These are phyloP conservation scores for Centrapalus pauciflorus DNA, from an alignment of 129 eudicot genomes.

Conservation along the genomic window DNA sequence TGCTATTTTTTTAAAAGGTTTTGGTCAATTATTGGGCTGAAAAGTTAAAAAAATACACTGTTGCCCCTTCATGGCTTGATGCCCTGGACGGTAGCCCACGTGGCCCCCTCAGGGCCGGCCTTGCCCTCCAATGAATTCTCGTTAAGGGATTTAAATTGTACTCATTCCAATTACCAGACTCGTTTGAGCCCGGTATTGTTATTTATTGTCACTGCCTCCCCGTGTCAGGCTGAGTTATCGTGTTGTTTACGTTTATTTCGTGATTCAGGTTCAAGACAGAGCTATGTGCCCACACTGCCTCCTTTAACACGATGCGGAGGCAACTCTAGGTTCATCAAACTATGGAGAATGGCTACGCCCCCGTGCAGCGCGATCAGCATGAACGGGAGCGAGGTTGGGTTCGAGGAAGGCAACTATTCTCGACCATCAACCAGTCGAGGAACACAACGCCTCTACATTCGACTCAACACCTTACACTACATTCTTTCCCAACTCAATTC, in stretches of 20 bases:
- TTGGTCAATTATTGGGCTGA: too few species aligned
- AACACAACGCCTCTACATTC: slow-evolving; percentile 93
- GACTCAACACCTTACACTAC: slow-evolving; percentile 87
- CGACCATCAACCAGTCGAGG: slow-evolving; percentile 94
- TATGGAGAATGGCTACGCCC: slow-evolving; percentile 78
- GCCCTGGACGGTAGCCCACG: too few species aligned
- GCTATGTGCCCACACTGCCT: slow-evolving; percentile 86
- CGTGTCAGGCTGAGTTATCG: too few species aligned
- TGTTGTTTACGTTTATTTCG: not conserved
- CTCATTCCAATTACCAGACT: too few species aligned
- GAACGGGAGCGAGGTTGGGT: slow-evolving; percentile 19
- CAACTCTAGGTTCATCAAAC: slow-evolving; percentile 56
- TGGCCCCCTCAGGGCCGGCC: too few species aligned
- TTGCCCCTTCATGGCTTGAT: too few species aligned
- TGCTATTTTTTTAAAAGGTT: too few species aligned
- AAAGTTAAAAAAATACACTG: too few species aligned
- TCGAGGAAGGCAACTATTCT: slow-evolving; percentile 47
- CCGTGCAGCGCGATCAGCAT: slow-evolving; percentile 50
- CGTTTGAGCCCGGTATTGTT: too few species aligned
- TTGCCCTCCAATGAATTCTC: too few species aligned
- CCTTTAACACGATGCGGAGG: slow-evolving; percentile 77
- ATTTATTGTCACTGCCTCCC: too few species aligned
- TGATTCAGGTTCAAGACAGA: slow-evolving; percentile 74
- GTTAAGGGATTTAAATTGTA: too few species aligned
- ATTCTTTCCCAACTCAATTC: slow-evolving; percentile 58